Evolutionary conservation across 2,329 filamentous ascomycete genomes (phyloP).

Genomic region (Fusarium solani-melongenae): DNA sequence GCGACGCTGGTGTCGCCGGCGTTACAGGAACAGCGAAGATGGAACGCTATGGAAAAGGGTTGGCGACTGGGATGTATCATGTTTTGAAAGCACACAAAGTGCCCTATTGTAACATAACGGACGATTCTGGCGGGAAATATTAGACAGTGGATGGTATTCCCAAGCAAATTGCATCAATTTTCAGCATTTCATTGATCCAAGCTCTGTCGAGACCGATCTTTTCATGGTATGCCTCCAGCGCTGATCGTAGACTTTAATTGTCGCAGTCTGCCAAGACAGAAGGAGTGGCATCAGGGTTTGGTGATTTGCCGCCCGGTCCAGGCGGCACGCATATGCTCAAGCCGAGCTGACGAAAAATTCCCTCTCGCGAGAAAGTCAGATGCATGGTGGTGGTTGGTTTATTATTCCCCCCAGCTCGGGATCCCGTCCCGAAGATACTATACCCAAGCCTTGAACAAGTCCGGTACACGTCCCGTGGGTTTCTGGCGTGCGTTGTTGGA

Average conservation of each 20-base stretch:
- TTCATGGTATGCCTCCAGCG: not conserved
- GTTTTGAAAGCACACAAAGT: conserved; percentile 14
- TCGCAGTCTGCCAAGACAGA: conserved; percentile 25
- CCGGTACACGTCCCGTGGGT: not conserved
- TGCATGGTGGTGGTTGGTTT: conserved; percentile 7
- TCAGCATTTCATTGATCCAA: not conserved
- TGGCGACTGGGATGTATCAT: conserved; percentile 12
- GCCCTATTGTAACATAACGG: conserved; percentile 27
- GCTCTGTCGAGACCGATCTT: not conserved
- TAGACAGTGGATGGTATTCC: conserved; percentile 23
- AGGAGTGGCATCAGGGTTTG: conserved; percentile 26
- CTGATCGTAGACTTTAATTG: conserved; percentile 10
- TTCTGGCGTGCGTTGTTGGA: not conserved
- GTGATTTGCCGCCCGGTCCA: conserved; percentile 12
- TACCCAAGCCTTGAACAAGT: not conserved
- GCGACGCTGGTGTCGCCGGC: conserved; percentile 45
- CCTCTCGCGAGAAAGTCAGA: conserved; percentile 21
- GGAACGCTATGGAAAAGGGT: conserved; percentile 33
- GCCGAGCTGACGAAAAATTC: conserved; percentile 23
- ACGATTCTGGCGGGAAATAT: conserved; percentile 9
- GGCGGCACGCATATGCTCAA: conserved; percentile 1
- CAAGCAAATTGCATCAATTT: conserved; percentile 11
- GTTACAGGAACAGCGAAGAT: conserved; percentile 40
- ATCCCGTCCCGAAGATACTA: not conserved
- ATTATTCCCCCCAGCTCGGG: not conserved